phyloP scores from a whole-genome alignment of 192 early-diverging fungal species.

The Mortierella claussenii region DNA sequence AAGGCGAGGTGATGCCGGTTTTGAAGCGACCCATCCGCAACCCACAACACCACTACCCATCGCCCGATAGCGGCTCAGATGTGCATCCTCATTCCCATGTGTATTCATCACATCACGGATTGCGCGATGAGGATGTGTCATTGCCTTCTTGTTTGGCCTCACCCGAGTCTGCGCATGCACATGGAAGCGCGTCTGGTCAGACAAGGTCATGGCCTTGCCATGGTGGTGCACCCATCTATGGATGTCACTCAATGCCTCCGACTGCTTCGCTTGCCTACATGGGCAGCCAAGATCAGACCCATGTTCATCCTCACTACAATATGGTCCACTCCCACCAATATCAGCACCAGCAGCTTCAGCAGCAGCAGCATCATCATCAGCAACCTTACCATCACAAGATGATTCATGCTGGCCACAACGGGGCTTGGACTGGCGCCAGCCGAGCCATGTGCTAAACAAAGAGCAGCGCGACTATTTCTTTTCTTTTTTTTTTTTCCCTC shows the following conservation, averaged over 20 bases:
- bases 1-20: slow-evolving; percentile 36
- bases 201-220: no score
- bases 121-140: slow-evolving; percentile 19
- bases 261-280: no score
- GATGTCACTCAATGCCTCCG: slow-evolving; percentile 44
- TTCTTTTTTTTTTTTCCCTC: background rate
- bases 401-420: background rate
- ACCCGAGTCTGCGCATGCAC: slow-evolving; percentile 5
- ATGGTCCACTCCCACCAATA: no score
- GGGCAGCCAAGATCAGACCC: background rate
- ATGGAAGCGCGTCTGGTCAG: slow-evolving; percentile 1
- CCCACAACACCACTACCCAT: slow-evolving; percentile 30
- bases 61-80: slow-evolving; percentile 19
- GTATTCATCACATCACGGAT: background rate
- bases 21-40: slow-evolving; percentile 30
- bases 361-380: no score
- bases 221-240: slow-evolving; percentile 14
- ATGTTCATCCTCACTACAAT: slow-evolving; percentile 11
- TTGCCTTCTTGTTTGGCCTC: slow-evolving; percentile 10
- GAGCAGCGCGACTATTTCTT: background rate
- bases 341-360: no score
- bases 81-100: background rate
- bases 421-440: slow-evolving; percentile 20
- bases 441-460: slow-evolving; percentile 36
- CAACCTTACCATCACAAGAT: slow-evolving; percentile 4